phyloP scores from a whole-genome alignment of 2,329 filamentous ascomycete genomes.

The Exophiala alcalophila region DNA sequence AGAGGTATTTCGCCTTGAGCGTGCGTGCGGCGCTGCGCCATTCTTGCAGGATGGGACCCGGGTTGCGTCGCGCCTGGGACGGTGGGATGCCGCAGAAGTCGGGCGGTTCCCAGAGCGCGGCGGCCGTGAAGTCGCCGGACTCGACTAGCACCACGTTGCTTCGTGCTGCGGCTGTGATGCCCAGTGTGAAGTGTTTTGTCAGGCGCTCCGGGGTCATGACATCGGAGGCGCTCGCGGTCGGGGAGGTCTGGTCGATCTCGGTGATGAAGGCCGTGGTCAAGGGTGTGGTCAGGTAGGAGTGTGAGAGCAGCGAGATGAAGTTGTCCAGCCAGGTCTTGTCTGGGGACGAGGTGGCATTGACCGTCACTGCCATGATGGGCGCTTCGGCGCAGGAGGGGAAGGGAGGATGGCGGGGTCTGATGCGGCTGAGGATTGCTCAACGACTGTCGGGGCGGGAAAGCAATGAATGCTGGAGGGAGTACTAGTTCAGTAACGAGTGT shows the following conservation, averaged over 20 bases:
- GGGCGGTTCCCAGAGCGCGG: slow-evolving; percentile 30
- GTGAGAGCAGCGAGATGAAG: slow-evolving; percentile 28
- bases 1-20: slow-evolving; percentile 29
- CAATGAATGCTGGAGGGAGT: too few species aligned
- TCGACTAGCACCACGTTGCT: slow-evolving; percentile 26
- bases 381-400: too few species aligned
- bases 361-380: slow-evolving; percentile 16
- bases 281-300: slow-evolving; percentile 26
- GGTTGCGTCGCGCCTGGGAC: slow-evolving; percentile 27
- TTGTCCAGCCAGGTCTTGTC: slow-evolving; percentile 26
- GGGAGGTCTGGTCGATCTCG: slow-evolving; percentile 25
- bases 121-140: slow-evolving; percentile 22
- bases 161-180: slow-evolving; percentile 28
- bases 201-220: slow-evolving; percentile 26
- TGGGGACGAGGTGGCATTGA: slow-evolving; percentile 14
- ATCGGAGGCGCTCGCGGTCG: slow-evolving; percentile 14
- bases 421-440: too few species aligned
- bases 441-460: too few species aligned
- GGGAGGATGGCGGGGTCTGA: too few species aligned
- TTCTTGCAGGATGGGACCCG: slow-evolving; percentile 28
- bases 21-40: slow-evolving; percentile 23
- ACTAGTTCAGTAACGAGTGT: too few species aligned
- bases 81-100: slow-evolving; percentile 30
- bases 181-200: slow-evolving; percentile 29
- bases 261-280: slow-evolving; percentile 31